phyloP scores from a whole-genome alignment of 768 basidiomycete species.

The Pholiota conissans region DNA sequence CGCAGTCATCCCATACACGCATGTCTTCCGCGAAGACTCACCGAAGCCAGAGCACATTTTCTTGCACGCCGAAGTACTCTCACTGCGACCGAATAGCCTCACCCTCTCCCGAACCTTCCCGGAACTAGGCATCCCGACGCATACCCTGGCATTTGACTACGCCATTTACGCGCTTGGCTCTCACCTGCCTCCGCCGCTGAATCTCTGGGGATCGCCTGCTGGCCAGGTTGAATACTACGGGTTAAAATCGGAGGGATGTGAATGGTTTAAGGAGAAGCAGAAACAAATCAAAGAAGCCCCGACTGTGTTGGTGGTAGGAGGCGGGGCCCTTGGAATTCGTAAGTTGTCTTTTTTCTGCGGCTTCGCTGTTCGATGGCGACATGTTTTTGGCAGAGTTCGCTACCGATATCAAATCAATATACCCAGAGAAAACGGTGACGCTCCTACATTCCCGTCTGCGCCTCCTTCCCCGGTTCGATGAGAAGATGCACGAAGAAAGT shows the following conservation, averaged over 20 bases:
- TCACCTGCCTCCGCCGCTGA: constrained; percentile 51
- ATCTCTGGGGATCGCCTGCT: constrained; percentile 45
- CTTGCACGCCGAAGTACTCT: constrained; percentile 46
- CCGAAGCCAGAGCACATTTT: constrained; percentile 28
- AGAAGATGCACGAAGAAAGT: constrained; percentile 54
- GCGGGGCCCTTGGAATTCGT: constrained; percentile 76
- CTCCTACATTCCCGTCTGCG: constrained; percentile 58
- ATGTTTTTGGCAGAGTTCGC: constrained; percentile 49
- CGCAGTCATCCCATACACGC: constrained; percentile 54
- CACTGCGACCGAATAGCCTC: constrained; percentile 38
- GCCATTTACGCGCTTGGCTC: constrained; percentile 64
- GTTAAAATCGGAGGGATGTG: constrained; percentile 46
- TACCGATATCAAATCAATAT: constrained; percentile 56
- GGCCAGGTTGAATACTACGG: constrained; percentile 33
- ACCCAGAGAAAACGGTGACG: constrained; percentile 53
- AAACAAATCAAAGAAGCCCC: constrained; percentile 42
- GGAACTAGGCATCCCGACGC: constrained; percentile 37
- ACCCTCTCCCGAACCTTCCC: constrained; percentile 50
- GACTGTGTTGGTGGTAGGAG: constrained; percentile 66
- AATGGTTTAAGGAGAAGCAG: constrained; percentile 54
- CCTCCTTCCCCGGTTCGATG: constrained; percentile 55
- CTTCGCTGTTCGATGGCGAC: not conserved
- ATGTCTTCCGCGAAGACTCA: constrained; percentile 37
- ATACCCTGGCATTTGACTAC: constrained; percentile 50
- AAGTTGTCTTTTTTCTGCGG: constrained; percentile 27